A percentile compares a stretch with the other conserved stretches of the same genome.
Conservation (phyloP, 169 alveolate species). For the Besnoitia besnoiti region DNA sequence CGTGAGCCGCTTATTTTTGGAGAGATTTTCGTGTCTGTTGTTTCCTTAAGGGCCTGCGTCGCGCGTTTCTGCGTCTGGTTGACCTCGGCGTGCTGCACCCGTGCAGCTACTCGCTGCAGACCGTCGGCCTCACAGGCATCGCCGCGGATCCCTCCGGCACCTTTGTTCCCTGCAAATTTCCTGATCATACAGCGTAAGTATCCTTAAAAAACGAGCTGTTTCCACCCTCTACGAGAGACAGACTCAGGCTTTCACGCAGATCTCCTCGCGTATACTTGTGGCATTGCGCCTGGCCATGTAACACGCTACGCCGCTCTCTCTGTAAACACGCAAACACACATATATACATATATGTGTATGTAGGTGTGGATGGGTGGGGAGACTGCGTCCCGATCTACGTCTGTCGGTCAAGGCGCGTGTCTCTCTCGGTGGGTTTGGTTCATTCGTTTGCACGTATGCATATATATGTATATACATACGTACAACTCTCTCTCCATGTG, state of each 20-base stretch:
- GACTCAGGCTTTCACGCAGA: no score
- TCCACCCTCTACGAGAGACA: no score
- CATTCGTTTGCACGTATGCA: background rate
- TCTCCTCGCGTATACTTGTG: no score
- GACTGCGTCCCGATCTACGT: no score
- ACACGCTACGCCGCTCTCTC: no score
- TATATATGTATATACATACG: no score
- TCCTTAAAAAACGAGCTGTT: background rate
- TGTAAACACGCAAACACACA: no score
- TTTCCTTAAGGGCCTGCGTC: background rate
- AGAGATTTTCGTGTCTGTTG: background rate
- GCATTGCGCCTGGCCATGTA: no score
- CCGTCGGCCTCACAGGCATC: background rate
- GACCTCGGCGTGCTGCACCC: conserved; percentile 13
- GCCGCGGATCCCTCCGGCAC: background rate
- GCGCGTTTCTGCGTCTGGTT: conserved; percentile 5
- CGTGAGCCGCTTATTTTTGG: background rate
- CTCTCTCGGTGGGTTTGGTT: no score
- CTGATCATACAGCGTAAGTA: background rate
- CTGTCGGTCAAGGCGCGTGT: no score
- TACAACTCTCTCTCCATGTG: background rate
- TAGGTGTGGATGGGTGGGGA: background rate
- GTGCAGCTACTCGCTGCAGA: background rate
- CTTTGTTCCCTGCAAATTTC: conserved; percentile 27
- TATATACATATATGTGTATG: background rate